Conservation (phyloP, 164 flowering plant genomes). For the Stephania yunnanensis region DNA sequence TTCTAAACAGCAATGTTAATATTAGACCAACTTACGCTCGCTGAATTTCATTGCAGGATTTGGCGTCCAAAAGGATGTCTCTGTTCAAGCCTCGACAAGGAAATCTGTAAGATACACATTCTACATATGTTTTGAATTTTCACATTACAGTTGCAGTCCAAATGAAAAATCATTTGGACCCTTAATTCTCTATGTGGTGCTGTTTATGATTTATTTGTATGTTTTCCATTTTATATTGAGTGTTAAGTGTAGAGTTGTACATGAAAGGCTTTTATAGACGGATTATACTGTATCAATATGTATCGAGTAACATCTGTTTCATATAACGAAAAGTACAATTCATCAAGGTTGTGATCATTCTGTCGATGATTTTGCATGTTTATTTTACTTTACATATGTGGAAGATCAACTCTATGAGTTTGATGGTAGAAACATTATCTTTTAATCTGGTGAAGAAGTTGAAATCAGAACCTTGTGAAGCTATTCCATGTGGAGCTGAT, state of each 20-base stretch:
- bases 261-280: slow-evolving; percentile 6
- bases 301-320: neutral
- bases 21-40: neutral
- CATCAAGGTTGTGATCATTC: neutral
- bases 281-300: slow-evolving; percentile 4
- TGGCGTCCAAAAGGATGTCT: neutral
- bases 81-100: neutral
- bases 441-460: neutral
- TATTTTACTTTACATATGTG: neutral
- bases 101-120: neutral
- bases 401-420: neutral
- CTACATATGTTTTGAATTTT: neutral
- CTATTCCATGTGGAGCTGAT: neutral
- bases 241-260: slow-evolving; percentile 5
- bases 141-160: neutral
- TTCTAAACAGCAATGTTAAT: neutral
- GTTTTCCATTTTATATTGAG: slow-evolving; percentile 1
- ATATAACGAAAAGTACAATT: neutral
- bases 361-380: neutral
- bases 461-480: neutral
- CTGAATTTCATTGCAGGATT: neutral
- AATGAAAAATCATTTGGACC: neutral
- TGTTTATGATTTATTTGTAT: neutral
- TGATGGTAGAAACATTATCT: neutral
- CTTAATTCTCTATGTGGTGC: neutral